Evolutionary conservation across 495 filamentous ascomycete genomes (phyloP).

Genomic region (Neurospora sp.): DNA sequence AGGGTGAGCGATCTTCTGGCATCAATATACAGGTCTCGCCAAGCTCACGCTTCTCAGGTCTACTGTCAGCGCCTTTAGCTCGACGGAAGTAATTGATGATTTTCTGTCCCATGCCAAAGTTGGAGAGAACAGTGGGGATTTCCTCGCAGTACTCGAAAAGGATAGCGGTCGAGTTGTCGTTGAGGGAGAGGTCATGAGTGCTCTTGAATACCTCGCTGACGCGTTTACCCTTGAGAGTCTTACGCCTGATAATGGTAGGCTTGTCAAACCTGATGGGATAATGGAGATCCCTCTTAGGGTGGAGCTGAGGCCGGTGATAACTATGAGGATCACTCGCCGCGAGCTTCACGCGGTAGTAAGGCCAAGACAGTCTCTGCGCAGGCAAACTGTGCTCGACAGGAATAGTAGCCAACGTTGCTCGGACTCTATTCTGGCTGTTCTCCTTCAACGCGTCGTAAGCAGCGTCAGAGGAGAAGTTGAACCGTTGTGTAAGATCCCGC

Average conservation of each 20-base stretch:
- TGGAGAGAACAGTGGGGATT: conserved; percentile 79
- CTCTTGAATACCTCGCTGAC: conserved; percentile 63
- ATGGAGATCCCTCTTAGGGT: conserved; percentile 46
- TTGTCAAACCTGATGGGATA: conserved; percentile 48
- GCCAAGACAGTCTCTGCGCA: conserved; percentile 81
- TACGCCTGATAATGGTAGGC: conserved; percentile 63
- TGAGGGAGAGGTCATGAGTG: conserved; percentile 68
- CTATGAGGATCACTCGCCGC: conserved; percentile 70
- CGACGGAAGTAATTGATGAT: conserved; percentile 95
- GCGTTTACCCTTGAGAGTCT: conserved; percentile 65
- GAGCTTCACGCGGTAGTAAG: conserved; percentile 83
- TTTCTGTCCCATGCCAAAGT: conserved; percentile 92
- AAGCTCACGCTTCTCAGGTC: conserved; percentile 43
- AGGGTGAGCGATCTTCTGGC: conserved; percentile 89
- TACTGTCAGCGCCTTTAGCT: conserved; percentile 63
- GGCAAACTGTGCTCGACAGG: conserved; percentile 86
- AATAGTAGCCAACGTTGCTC: conserved; percentile 77
- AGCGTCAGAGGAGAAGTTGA: conserved; percentile 93
- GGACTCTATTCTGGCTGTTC: conserved; percentile 90
- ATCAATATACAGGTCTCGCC: conserved; percentile 81
- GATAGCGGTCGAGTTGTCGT: conserved; percentile 76
- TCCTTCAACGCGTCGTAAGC: conserved; percentile 93
- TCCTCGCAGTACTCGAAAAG: conserved; percentile 96
- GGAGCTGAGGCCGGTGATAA: conserved; percentile 70
- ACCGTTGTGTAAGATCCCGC: conserved; percentile 59